phyloP scores from a whole-genome alignment of 169 alveolate species.

The Amoebophrya sp. region DNA sequence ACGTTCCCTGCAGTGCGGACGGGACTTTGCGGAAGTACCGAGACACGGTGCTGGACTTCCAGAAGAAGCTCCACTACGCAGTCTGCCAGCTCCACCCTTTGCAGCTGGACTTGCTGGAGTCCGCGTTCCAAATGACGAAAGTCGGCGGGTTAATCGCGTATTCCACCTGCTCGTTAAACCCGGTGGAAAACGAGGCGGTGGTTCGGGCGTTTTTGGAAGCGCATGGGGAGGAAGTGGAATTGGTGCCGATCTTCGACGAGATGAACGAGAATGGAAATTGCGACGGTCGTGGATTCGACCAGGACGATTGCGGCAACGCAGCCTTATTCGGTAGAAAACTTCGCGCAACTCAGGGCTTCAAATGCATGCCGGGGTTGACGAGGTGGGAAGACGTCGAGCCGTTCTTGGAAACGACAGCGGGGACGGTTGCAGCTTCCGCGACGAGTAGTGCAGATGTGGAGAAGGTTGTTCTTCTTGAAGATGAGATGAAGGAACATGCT shows the following conservation, averaged over 20 bases:
- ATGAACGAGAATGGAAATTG: too few species aligned
- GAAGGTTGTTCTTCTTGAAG: not conserved
- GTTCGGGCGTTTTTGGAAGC: slow-evolving; percentile 62
- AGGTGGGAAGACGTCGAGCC: not conserved
- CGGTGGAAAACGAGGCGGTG: slow-evolving; percentile 86
- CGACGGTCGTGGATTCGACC: too few species aligned
- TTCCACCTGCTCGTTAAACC: slow-evolving; percentile 83
- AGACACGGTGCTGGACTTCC: not conserved
- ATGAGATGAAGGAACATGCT: too few species aligned
- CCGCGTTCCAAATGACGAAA: slow-evolving; percentile 63
- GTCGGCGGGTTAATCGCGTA: slow-evolving; percentile 77
- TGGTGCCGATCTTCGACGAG: not conserved
- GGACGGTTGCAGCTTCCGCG: not conserved
- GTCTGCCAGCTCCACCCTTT: not conserved
- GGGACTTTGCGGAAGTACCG: slow-evolving; percentile 85
- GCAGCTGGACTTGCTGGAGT: not conserved
- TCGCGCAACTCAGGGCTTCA: too few species aligned
- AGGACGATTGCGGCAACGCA: too few species aligned
- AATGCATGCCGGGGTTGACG: not conserved
- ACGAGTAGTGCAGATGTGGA: not conserved
- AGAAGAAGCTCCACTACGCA: not conserved
- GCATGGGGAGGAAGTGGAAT: not conserved
- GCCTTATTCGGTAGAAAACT: too few species aligned
- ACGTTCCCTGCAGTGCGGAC: slow-evolving; percentile 89
- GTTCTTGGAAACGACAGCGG: not conserved